These are phyloP conservation scores for Beauveria rudraprayagi DNA, from an alignment of 2,329 filamentous ascomycete species.

Conservation along the genomic window DNA sequence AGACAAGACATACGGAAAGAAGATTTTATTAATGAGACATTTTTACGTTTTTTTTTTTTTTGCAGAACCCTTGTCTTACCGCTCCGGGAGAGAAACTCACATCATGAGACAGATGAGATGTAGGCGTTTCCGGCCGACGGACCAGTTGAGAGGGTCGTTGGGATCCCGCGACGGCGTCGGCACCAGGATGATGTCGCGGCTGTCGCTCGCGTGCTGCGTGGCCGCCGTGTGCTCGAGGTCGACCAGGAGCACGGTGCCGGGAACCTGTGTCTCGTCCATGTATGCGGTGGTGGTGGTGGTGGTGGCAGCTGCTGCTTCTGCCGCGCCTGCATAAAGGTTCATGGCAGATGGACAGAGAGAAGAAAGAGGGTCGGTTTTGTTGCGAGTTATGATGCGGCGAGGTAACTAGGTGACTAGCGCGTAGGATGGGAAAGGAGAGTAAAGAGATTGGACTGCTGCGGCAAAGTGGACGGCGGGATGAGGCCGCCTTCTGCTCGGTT, in stretches of 20 bases:
- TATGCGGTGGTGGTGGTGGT: not conserved
- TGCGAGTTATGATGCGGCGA: not conserved
- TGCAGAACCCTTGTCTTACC: no score
- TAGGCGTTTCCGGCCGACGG: conserved; percentile 19
- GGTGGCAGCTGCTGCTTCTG: not conserved
- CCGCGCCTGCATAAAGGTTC: not conserved
- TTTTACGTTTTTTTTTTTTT: no score
- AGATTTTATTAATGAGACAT: no score
- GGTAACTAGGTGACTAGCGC: no score
- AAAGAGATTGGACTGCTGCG: not conserved
- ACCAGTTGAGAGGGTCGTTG: conserved; percentile 47
- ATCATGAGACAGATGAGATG: conserved; percentile 22
- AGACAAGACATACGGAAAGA: not conserved
- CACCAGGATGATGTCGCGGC: conserved; percentile 39
- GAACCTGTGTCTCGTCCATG: conserved; percentile 18
- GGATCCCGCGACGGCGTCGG: conserved; percentile 41
- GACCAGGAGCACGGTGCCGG: conserved; percentile 34
- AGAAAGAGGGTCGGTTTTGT: no score
- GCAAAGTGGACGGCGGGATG: no score
- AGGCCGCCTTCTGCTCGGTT: no score
- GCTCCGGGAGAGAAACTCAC: conserved; percentile 16
- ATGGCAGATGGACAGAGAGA: not conserved
- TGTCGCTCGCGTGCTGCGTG: conserved; percentile 24
- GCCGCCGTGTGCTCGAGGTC: conserved; percentile 27
- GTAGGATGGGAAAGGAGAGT: no score